These are phyloP conservation scores for Daldinia childiae DNA, from an alignment of 495 filamentous ascomycete genomes.

Conservation along the genomic window DNA sequence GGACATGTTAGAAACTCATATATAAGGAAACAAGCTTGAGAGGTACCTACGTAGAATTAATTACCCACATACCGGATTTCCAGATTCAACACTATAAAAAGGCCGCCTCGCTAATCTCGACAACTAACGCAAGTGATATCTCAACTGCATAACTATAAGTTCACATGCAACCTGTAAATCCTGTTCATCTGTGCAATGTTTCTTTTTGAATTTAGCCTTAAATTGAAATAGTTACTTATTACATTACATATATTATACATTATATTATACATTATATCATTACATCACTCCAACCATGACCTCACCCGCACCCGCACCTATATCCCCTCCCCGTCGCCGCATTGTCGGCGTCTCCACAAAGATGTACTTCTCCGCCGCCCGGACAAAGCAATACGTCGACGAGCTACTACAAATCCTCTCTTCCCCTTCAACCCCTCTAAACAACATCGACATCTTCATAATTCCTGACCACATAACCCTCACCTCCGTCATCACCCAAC, in stretches of 20 bases:
- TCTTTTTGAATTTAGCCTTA: background rate
- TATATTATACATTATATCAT: background rate
- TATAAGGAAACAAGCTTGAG: background rate
- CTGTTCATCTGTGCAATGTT: background rate
- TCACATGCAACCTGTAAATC: background rate
- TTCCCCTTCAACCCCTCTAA: conserved; percentile 44
- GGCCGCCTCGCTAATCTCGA: background rate
- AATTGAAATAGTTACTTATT: too few species aligned
- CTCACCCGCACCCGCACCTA: conserved; percentile 39
- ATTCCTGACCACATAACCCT: conserved; percentile 81
- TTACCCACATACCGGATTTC: background rate
- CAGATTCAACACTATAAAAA: background rate
- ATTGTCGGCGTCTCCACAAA: conserved; percentile 83
- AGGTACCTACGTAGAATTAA: background rate
- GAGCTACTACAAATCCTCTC: conserved; percentile 60
- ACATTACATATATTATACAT: too few species aligned
- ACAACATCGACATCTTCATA: conserved; percentile 66
- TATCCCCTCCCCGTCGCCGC: conserved; percentile 58
- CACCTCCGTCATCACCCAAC: conserved; percentile 61
- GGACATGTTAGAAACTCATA: background rate
- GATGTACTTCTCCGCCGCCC: conserved; percentile 80
- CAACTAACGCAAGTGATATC: background rate
- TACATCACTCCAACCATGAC: conserved; percentile 22
- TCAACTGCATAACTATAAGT: background rate
- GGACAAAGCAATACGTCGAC: conserved; percentile 69